Evolutionary conservation across 1,139 yeast genomes (phyloP), one percentile per base, ranked within the genome.

Genomic region (Scheffersomyces illinoinensis): DNA sequence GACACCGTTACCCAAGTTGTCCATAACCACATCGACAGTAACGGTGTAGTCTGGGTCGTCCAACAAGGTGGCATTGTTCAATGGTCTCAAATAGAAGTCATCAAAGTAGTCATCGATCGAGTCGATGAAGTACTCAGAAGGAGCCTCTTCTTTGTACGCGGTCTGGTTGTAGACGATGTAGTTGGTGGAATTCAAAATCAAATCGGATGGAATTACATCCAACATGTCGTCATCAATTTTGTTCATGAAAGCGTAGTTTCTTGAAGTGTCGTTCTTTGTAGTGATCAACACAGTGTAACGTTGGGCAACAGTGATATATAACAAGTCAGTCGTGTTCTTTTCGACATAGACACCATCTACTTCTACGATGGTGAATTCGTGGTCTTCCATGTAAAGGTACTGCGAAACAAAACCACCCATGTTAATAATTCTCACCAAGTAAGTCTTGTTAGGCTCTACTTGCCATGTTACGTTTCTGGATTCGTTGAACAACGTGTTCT

Each of bases 381-480:
- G 97, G 72, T 87, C 97, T 75, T 93, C 97, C 71, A 93, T 84
- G 78, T 86, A 89, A 71, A 93, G 76, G 75, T 87, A 91, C 74
- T 92, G 97, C 19, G 97, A 90, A 5, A 90, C 89, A 70, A 93
- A 92, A 55, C 96, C 92, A 65, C 97, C 98, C 65, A 86, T 82
- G 74, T 93, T 93, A 68, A 88, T 85, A 60, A 93, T 75, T 72
- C 97, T 86, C 64, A 93, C 65, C 67, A 90, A 78, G 72, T 93
- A 93, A 10, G 97, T 93, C 50, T 86, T 91, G 72, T 87, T 85
- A 4, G 97, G 96, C 74, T 88, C 69, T 53, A 93, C 96, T 10
- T 76, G 64, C 86, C 93, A 85, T 19, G 92, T 85, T 60, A 79
- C 78, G 73, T 90, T 89, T 71, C 81, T 85, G 7, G 96, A 86